Base-by-base conservation (phyloP, 495 filamentous ascomycete genomes). In the Penicillium waksmanii region DNA sequence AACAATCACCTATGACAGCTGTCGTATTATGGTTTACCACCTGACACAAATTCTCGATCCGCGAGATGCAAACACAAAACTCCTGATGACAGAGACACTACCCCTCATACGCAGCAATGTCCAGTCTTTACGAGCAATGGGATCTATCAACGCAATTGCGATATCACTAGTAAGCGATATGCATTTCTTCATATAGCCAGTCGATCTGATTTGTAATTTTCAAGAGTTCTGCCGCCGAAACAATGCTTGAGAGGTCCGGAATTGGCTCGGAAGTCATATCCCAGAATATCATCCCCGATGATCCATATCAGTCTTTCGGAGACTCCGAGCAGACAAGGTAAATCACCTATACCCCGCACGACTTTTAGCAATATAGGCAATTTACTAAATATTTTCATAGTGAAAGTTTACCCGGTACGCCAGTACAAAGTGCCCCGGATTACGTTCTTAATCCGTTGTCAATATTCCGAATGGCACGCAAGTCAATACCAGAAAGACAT, bases 21-120 rank as follows among this genome's bases (percentile, higher is more conserved):
- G 63, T 42, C 66, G 71, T 9, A 72, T 72, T 47, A 73, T 73
- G 63, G 55, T 73, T 10, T 73, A 73, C 27, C 68, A 73, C 51
- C 46, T 70, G 15, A 73, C 71, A 2, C 71, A 73, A 49, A 66
- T 73, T 6, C 64, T 73, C 2, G 66, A 73, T 31, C 61, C 68
- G 4, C 55, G 62, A 2, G 34, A 51, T 2, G 63, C 70, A 12
- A 60, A 63, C 17, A 66, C 69, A 10, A 70, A 65, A n/a, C 58
- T 25, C 1, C 21, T 70, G 11, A 66, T 62, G 3, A 40, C 53
- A 3, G 51, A 68, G 12, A 68, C 65, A 1, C 53, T 73, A 18
- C 69, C 69, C 1, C 61, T 66, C 23, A 21, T 73, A 13, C 62
- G 58, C 6, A 68, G 65, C 27, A 73, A 73, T 18, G 68, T 73